These are phyloP conservation scores for Botrytis aclada DNA, from an alignment of 2,329 filamentous ascomycete genomes.

Conservation along the genomic window DNA sequence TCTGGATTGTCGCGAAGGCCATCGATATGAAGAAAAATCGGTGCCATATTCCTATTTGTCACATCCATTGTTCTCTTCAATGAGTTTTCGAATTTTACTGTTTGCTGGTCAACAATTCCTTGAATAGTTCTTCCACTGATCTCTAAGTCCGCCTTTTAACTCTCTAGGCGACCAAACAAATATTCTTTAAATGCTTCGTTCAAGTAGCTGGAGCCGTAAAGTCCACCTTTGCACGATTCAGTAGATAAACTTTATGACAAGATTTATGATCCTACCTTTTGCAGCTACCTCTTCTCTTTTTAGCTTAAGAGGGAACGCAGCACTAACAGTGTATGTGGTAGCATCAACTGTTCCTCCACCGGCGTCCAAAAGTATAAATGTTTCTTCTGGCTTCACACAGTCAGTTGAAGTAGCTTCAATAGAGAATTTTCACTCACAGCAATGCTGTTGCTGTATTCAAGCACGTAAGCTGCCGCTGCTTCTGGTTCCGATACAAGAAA, in stretches of 20 bases:
- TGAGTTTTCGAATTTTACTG: slow-evolving; percentile 22
- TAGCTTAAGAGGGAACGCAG: slow-evolving; percentile 27
- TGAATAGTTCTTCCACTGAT: slow-evolving; percentile 13
- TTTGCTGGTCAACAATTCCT: slow-evolving; percentile 19
- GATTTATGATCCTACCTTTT: slow-evolving; percentile 18
- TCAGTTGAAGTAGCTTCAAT: neutral
- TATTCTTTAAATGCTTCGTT: slow-evolving; percentile 23
- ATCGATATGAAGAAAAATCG: neutral
- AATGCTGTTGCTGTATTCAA: slow-evolving; percentile 17
- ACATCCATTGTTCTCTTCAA: slow-evolving; percentile 17
- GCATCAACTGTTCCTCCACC: slow-evolving; percentile 36
- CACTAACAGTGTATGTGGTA: slow-evolving; percentile 31
- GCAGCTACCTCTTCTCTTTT: slow-evolving; percentile 27
- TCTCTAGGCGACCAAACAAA: slow-evolving; percentile 16
- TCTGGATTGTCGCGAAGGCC: neutral
- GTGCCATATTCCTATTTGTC: neutral
- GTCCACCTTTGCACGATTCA: slow-evolving; percentile 12
- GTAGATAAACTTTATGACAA: neutral
- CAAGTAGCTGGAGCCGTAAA: slow-evolving; percentile 24
- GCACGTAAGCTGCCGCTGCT: slow-evolving; percentile 18
- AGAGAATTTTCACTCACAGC: neutral
- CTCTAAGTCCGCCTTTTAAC: slow-evolving; percentile 21
- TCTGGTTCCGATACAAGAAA: slow-evolving; percentile 32
- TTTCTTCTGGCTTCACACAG: slow-evolving; percentile 23
- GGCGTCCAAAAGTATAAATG: slow-evolving; percentile 30